Evolutionary conservation across 345 rosid species (phyloP), one percentile per base, ranked within the genome.

Genomic region (Anacardium occidentale): DNA sequence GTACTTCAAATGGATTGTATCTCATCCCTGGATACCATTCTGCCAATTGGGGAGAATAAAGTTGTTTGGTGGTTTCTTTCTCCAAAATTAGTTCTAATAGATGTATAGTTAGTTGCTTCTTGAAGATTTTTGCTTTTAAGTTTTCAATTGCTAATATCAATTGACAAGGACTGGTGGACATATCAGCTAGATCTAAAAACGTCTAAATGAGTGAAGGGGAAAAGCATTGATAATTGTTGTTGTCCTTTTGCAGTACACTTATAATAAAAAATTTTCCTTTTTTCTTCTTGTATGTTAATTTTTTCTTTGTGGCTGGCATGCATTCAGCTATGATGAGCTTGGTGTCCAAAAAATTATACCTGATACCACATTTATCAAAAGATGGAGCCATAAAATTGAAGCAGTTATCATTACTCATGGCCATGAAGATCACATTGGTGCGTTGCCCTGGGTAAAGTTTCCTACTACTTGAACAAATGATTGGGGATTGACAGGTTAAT

Each of bases 371-470:
- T 95, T 95, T 85, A 95, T 95, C 74, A 89, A 83, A 84, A 84
- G 87, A 83, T 95, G 99, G 98, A 87, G 84, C 70, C 97, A 95
- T 74, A 95, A 92, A 80, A 95, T 95, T 75, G 99, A 95, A 85
- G 99, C 96, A 70, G 91, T 95, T 81, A 77, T 95, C 73, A 95
- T 95, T 77, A 95, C 99, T 29, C 99, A 95, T 66, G 99, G 99
- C 73, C 99, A 95, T 37, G 99, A 95, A 84, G 99, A 95, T 87
- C 99, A 95, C 98, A 95, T 95, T 78, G 99, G 99, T 87, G 98
- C 99, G 61, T 90, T 95, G 96, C 98, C 99, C 76, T 95, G 99
- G 99, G 99, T 95, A 95, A 89, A 76, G 85, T 74, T 80, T 85
- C 90, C 80, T 72, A 81, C 87, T 67, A 72, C 80, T 75, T 66